Base-by-base conservation (phyloP, 148 eudicot species). In the Arctostaphylos glauca region DNA sequence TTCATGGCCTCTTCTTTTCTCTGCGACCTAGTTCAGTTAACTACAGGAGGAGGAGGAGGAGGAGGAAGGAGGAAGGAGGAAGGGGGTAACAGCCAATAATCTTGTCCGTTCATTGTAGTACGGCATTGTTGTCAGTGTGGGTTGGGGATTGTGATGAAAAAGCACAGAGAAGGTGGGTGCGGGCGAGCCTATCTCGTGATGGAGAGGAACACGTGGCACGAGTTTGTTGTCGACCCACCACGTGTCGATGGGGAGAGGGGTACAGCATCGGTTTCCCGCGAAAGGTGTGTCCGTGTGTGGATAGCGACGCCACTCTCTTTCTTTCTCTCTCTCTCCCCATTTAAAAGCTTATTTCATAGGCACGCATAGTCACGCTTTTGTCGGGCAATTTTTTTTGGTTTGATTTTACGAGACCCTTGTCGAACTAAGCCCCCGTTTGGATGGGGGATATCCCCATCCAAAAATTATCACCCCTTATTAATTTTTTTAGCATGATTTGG, bases 1-100 rank as follows among this genome's bases (percentile, higher is more conserved):
- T 94, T 86, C 98, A 94, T 94, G 7, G 0, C 15, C 19, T 43
- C 21, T 3, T 21, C 19, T 3, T 8, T 41, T 38, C 14, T 25
- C 46, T 19, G 5, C 10, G 14, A 19, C 13, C 46, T 38, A 1
- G 41, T 68, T 14, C 38, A 16, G 10, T 18, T 59, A 43, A 13
- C 21, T 3, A 10, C 16, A 56, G 60, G 60, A 14, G 12, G 4
- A 3, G n/a, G 60, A 14, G 4, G 21, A 6, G 5, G n/a, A n/a
- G n/a, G n/a, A n/a, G n/a, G n/a, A n/a, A n/a, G n/a, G n/a, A n/a
- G n/a, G n/a, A n/a, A n/a, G n/a, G n/a, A n/a, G n/a, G n/a, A n/a
- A n/a, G n/a, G n/a, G 12, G 64, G 19, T 0, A 21, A 59, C 0
- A 38, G 25, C n/a, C 7, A 31, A 31, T 31, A 31, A 31, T 31